Conservation (phyloP, 768 basidiomycete species). For the Gyrodon lividus region DNA sequence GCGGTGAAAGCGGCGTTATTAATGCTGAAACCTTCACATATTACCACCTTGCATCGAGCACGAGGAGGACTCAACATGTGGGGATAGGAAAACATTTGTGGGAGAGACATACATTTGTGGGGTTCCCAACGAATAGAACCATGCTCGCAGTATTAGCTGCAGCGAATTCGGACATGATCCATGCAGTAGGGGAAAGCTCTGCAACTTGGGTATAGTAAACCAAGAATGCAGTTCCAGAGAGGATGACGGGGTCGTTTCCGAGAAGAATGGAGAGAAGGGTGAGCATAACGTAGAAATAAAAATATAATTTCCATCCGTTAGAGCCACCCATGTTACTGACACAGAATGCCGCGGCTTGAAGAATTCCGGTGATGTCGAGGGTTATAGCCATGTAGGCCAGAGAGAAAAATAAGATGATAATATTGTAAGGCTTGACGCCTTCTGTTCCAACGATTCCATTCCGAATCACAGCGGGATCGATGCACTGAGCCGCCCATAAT, state of each 20-base stretch:
- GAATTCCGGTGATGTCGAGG: constrained; percentile 83
- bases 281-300: constrained; percentile 84
- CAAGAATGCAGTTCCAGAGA: constrained; percentile 88
- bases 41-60: constrained; percentile 48
- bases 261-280: constrained; percentile 72
- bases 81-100: not conserved
- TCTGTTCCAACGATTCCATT: constrained; percentile 78
- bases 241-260: constrained; percentile 94
- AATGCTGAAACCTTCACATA: constrained; percentile 81
- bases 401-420: constrained; percentile 89
- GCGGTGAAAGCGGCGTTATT: constrained; percentile 79
- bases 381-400: constrained; percentile 93
- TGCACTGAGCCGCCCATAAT: constrained; percentile 55
- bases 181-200: constrained; percentile 51
- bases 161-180: constrained; percentile 76
- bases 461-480: constrained; percentile 49
- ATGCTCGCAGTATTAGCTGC: constrained; percentile 79
- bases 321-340: constrained; percentile 78
- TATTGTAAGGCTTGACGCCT: constrained; percentile 86
- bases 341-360: constrained; percentile 86
- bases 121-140: constrained; percentile 82
- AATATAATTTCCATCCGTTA: constrained; percentile 69
- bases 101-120: constrained; percentile 63
- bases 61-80: not conserved
- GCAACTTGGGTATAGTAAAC: constrained; percentile 78